Conservation (phyloP, 192 early-diverging fungal genomes). For the Backusella sp. region DNA sequence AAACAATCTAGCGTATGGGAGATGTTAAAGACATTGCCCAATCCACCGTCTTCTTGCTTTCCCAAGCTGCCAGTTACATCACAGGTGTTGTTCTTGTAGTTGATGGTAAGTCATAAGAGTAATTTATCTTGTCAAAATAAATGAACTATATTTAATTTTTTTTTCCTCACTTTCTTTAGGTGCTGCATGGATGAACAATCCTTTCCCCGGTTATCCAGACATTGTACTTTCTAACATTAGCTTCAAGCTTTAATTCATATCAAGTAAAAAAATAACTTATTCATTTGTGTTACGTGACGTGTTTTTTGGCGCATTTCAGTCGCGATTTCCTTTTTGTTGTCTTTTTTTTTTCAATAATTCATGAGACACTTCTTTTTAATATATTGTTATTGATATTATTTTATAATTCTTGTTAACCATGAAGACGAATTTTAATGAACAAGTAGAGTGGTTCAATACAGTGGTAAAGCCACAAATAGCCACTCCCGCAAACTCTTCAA, state of each 20-base stretch:
- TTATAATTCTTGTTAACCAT: neutral
- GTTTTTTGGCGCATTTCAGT: neutral
- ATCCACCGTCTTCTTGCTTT: slow-evolving; percentile 65
- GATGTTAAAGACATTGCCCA: slow-evolving; percentile 67
- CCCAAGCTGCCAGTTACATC: slow-evolving; percentile 60
- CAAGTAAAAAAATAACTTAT: neutral
- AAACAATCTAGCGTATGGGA: slow-evolving; percentile 36
- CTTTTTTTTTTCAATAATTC: neutral
- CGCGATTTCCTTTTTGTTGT: neutral
- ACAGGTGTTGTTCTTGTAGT: slow-evolving; percentile 47
- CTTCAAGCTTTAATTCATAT: neutral
- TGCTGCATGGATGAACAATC: slow-evolving; percentile 9
- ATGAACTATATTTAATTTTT: too few relatives aligned
- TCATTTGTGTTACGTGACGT: neutral
- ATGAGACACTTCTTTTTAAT: neutral
- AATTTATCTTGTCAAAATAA: neutral
- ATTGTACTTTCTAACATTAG: slow-evolving; percentile 5
- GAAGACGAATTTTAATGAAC: neutral
- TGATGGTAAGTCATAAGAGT: slow-evolving; percentile 23
- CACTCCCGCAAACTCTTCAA: neutral
- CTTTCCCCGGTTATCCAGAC: slow-evolving; percentile 2
- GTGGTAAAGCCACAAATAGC: neutral
- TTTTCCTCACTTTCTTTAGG: neutral
- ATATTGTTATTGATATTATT: neutral
- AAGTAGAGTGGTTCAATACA: neutral